phyloP scores from a whole-genome alignment of 495 filamentous ascomycete genomes.

The Tetracladium marchalianum region DNA sequence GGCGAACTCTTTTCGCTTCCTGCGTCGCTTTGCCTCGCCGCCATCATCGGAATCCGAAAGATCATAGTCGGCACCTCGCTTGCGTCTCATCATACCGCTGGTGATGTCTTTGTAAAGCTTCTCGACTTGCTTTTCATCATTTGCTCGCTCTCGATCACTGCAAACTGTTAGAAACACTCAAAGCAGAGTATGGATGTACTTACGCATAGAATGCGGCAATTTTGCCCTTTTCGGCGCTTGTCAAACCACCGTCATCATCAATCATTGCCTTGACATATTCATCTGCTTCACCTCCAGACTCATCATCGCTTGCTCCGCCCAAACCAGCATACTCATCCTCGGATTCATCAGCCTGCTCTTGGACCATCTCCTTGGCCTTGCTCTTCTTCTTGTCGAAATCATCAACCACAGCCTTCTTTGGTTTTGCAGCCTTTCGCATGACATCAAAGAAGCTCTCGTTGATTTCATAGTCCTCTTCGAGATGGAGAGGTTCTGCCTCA shows the following conservation, averaged over 20 bases:
- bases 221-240: constrained; percentile 64
- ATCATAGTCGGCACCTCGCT: constrained; percentile 65
- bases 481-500: constrained; percentile 33
- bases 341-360: constrained; percentile 93
- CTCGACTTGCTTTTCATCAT: constrained; percentile 74
- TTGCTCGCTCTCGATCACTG: constrained; percentile 50
- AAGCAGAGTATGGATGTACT: constrained; percentile 26
- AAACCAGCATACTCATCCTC: constrained; percentile 97
- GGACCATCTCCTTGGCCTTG: constrained; percentile 75
- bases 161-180: constrained; percentile 7
- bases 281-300: constrained; percentile 51
- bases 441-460: constrained; percentile 55
- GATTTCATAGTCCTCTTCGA: constrained; percentile 38
- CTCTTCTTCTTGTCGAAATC: constrained; percentile 78
- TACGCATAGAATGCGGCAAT: constrained; percentile 85
- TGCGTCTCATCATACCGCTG: constrained; percentile 71
- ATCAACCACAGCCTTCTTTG: constrained; percentile 36
- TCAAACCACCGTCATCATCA: constrained; percentile 58
- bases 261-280: constrained; percentile 72
- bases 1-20: constrained; percentile 80
- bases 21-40: constrained; percentile 59
- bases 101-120: constrained; percentile 90
- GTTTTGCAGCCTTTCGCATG: constrained; percentile 61
- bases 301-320: constrained; percentile 84
- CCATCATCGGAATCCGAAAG: constrained; percentile 85